These are phyloP conservation scores for Septoria linicola DNA, from an alignment of 2,329 filamentous ascomycete species.

Conservation along the genomic window DNA sequence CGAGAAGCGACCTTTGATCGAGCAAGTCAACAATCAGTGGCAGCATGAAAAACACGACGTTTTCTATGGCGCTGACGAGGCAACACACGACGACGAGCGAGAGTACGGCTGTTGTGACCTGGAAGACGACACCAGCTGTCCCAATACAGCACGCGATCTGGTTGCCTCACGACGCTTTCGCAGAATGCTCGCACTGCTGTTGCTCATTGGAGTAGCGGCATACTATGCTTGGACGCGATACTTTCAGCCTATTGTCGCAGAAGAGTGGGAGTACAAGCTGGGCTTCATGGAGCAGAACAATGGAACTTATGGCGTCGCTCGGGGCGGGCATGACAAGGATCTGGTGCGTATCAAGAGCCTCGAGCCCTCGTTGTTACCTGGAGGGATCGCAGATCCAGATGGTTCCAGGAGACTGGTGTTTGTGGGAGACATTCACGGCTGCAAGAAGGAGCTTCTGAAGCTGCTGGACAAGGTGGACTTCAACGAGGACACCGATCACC, in stretches of 20 bases:
- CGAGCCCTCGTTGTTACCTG: conserved; percentile 41
- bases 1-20: conserved; percentile 27
- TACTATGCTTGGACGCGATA: conserved; percentile 41
- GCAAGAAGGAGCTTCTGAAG: conserved; percentile 61
- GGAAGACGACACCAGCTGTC: conserved; percentile 37
- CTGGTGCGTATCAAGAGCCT: conserved; percentile 53
- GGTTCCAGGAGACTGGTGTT: conserved; percentile 66
- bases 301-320: conserved; percentile 35
- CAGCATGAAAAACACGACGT: conserved; percentile 17
- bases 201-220: conserved; percentile 34
- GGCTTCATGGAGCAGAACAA: conserved; percentile 35
- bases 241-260: conserved; percentile 40
- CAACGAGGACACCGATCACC: conserved; percentile 63
- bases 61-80: conserved; percentile 3
- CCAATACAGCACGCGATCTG: conserved; percentile 22
- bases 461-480: conserved; percentile 69
- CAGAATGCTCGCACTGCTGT: conserved; percentile 36
- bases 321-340: conserved; percentile 34
- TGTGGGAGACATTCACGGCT: conserved; percentile 91
- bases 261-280: conserved; percentile 37
- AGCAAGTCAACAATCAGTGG: conserved; percentile 33
- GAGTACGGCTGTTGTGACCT: conserved; percentile 34
- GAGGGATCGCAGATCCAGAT: conserved; percentile 35
- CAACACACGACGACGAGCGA: conserved; percentile 23
- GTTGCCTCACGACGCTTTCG: conserved; percentile 29